A percentile compares a stretch with the other conserved stretches of the same genome.
phyloP scores from a whole-genome alignment of 352 stramenopile species.

The Phytophthora meadii region DNA sequence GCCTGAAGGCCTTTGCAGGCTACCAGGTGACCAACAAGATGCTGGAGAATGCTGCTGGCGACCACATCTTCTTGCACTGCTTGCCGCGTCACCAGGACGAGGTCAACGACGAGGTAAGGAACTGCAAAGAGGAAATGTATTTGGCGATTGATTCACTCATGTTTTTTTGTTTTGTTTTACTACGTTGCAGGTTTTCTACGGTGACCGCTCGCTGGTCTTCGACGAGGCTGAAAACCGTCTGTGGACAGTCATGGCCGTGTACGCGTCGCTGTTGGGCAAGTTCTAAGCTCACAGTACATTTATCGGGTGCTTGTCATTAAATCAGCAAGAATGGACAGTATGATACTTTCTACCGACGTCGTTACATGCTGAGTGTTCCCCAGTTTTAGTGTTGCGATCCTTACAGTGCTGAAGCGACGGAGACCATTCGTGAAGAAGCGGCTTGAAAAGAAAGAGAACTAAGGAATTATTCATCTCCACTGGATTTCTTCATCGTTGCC shows the following conservation, averaged over 20 bases:
- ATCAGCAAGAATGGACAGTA: slow-evolving; percentile 20
- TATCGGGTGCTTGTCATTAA: slow-evolving; percentile 1
- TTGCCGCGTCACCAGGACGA: slow-evolving; percentile 97
- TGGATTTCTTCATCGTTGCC: neutral
- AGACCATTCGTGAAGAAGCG: slow-evolving; percentile 14
- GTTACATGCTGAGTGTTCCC: slow-evolving; percentile 11
- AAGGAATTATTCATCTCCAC: neutral
- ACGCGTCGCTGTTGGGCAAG: slow-evolving; percentile 58
- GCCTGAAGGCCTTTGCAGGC: slow-evolving; percentile 94
- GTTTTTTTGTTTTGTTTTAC: slow-evolving; percentile 4
- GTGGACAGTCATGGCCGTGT: slow-evolving; percentile 99
- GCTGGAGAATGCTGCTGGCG: slow-evolving; percentile 88
- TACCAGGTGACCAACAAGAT: slow-evolving; percentile 96
- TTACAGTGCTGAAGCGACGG: slow-evolving; percentile 25
- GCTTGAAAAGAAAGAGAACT: neutral
- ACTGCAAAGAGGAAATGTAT: neutral
- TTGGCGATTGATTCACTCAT: neutral
- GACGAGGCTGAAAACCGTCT: slow-evolving; percentile 98
- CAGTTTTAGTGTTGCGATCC: slow-evolving; percentile 23
- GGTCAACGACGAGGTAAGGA: slow-evolving; percentile 94
- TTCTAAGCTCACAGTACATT: slow-evolving; percentile 19
- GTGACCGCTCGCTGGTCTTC: slow-evolving; percentile 95
- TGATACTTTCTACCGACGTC: slow-evolving; percentile 10
- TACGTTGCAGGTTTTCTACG: slow-evolving; percentile 93
- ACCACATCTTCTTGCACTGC: slow-evolving; percentile 98